Base-by-base conservation (phyloP, 257 asterid genomes). In the Dorcoceras hygrometricum region DNA sequence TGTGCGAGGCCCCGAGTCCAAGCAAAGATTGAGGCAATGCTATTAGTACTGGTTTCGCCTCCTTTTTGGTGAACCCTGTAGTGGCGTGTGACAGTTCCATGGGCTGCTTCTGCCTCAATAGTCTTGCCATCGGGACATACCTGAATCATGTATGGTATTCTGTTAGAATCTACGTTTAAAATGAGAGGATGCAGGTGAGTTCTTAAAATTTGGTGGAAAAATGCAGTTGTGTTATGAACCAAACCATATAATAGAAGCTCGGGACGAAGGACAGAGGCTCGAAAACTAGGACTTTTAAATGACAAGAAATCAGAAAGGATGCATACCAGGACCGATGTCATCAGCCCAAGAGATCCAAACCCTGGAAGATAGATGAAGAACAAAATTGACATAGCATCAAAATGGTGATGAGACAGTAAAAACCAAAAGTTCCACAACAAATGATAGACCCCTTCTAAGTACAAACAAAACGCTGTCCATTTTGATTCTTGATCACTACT, bases 1-100 rank as follows among this genome's bases (percentile, higher is more conserved):
- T 94, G 99, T 43, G 98, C 96, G 63, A 94, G 98, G 46, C 99
- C 99, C 55, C 99, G 87, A 66, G 98, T 85, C 96, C 99, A 94
- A 66, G 99, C 99, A 81, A 90, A 90, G 80, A 94, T 90, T 2
- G 99, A 94, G 63, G 99, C 98, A 70, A 94, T 94, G 90, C 99
- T 94, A 63, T 94, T 90, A 10, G 99, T 94, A 80, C 99, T 94
- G 69, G 99, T 94, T 84, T 94, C 99, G 71, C 99, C 98, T 3
- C 98, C 98, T 67, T 94, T 90, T 48, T 94, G 98, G 58, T 94
- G 99, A 76, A 94, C 98, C 77, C 98, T 89, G 76, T 57, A 94
- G 84, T 94, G 99, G 46, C 99, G 93, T 0, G 99, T 90, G 9
- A 94, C 99, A 68, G 99, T 94, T 78, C 99, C 99, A 73, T 94